These are phyloP conservation scores for Psilocybe azurescens DNA, from an alignment of 768 basidiomycete genomes.

Conservation along the genomic window DNA sequence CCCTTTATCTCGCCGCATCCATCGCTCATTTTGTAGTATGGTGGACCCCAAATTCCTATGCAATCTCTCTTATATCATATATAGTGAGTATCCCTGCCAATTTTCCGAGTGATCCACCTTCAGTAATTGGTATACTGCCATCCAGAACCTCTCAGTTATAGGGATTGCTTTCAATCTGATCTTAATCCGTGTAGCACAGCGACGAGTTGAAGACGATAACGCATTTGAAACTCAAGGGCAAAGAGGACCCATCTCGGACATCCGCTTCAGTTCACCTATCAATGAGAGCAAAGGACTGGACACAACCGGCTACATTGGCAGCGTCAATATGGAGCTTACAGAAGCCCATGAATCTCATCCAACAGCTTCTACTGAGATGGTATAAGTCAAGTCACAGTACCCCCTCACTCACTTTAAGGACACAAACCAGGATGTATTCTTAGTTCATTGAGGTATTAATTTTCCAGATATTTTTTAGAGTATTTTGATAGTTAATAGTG, in stretches of 20 bases:
- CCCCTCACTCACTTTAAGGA: no score
- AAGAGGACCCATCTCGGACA: not conserved
- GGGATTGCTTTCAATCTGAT: slow-evolving; percentile 29
- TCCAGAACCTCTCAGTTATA: slow-evolving; percentile 21
- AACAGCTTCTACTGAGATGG: no score
- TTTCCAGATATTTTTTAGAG: no score
- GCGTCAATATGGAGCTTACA: no score
- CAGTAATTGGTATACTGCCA: not conserved
- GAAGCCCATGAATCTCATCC: no score
- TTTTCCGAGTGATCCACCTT: not conserved
- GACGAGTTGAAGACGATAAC: not conserved
- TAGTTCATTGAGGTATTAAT: no score
- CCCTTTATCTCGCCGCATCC: slow-evolving; percentile 20
- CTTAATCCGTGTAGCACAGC: slow-evolving; percentile 16
- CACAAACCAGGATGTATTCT: no score
- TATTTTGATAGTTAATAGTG: no score
- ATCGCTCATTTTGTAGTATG: slow-evolving; percentile 18
- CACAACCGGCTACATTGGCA: not conserved
- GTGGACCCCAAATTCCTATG: slow-evolving; percentile 13
- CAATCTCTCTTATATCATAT: slow-evolving; percentile 17
- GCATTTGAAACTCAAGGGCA: not conserved
- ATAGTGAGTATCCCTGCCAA: slow-evolving; percentile 14
- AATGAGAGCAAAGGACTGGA: not conserved
- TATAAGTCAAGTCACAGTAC: no score
- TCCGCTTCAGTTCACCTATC: not conserved